Base-by-base conservation (phyloP, 352 stramenopile genomes). In the Globisporangium uncinulatum region DNA sequence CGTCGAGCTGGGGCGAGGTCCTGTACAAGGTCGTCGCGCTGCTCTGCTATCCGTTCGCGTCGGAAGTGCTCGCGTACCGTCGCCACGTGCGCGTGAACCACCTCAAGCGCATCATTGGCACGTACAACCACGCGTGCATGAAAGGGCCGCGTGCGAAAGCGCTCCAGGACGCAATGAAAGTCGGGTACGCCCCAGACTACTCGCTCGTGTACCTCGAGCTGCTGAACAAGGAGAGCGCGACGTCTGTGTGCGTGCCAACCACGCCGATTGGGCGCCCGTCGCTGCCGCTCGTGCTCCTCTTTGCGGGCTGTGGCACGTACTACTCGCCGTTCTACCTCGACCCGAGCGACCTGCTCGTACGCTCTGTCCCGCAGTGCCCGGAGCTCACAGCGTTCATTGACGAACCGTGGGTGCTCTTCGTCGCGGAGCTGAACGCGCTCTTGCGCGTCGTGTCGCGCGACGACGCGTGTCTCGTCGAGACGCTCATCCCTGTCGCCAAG, bases 381-480 rank as follows among this genome's bases (percentile, higher is more conserved):
- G 77, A 91, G 52, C 60, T 93, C 19, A 90, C 79, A 7, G 73
- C 80, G n/a, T 93, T 93, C 58, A 93, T 93, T 51, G 83, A 93
- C 54, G 83, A 91, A 32, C 79, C 75, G 46, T 93, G 80, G 81
- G 81, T 93, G 62, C 77, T 90, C 69, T 87, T 93, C 60, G 82
- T 93, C 43, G 81, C 80, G 0, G 83, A 93, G 53, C 62, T 93
- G 0, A 93, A 93, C 51, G 78, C 83, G 41, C 51, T 93, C 7
- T 59, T 93, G 36, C 80, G 83, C 4, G 69, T 89, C 13, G 81
- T 93, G 17, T 67, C 82, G 42, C 73, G 76, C n/a, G 65, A 87
- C 31, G 71, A 82, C 57, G 57, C 62, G 53, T 69, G 58, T 9
- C 55, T 87, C 13, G 69, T 87, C 13, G 69, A 86, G 52, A 81